Conservation (phyloP, 2,329 filamentous ascomycete genomes). For the Bipolaris oryzae region DNA sequence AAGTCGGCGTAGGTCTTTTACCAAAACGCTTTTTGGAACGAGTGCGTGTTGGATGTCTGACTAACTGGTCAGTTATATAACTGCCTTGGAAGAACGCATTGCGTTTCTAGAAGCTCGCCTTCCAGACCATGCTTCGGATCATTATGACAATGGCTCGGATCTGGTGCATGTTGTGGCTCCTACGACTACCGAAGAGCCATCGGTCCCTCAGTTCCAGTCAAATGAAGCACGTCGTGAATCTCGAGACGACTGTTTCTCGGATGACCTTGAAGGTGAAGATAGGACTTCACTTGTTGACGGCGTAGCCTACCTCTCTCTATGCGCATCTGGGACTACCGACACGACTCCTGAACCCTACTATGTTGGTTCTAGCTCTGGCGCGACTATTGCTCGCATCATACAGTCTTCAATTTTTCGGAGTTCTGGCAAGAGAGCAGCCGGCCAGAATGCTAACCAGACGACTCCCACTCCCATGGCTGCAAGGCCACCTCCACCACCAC, state of each 20-base stretch:
- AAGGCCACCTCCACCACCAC: constrained; percentile 4
- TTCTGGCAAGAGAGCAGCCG: constrained; percentile 7
- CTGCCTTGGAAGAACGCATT: constrained; percentile 34
- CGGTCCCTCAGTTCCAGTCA: not conserved
- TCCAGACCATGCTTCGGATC: constrained; percentile 33
- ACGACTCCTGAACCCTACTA: constrained; percentile 32
- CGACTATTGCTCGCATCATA: constrained; percentile 36
- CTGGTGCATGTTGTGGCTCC: not conserved
- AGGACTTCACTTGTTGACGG: constrained; percentile 33
- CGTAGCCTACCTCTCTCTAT: constrained; percentile 37
- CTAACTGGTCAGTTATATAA: constrained; percentile 28
- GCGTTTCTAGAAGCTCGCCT: constrained; percentile 36
- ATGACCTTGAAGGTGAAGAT: constrained; percentile 29
- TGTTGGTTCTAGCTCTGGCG: constrained; percentile 37
- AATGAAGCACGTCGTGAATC: constrained; percentile 8
- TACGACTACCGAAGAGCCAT: not conserved
- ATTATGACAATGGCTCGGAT: constrained; percentile 20
- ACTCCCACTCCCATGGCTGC: not conserved
- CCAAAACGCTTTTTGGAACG: not conserved
- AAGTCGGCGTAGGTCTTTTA: constrained; percentile 29
- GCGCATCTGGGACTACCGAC: constrained; percentile 35
- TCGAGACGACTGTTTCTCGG: constrained; percentile 15
- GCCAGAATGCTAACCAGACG: not conserved
- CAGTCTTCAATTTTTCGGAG: constrained; percentile 33
- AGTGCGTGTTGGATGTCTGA: not conserved